phyloP scores from a whole-genome alignment of 2,329 filamentous ascomycete genomes.

The Clarireedia sp. region DNA sequence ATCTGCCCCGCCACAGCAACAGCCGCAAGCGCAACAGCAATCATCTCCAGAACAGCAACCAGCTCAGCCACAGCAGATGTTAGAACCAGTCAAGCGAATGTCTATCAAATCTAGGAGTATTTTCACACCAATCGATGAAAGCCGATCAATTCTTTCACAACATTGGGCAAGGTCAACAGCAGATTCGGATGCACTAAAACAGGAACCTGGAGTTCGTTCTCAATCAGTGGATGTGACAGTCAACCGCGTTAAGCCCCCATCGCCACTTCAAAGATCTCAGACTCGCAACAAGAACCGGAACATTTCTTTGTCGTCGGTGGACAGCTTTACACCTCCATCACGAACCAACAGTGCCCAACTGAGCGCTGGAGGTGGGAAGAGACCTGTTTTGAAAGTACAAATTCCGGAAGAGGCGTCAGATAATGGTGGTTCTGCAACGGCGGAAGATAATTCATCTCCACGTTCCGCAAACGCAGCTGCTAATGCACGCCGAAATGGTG shows the following conservation, averaged over 20 bases:
- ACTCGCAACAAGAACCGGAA: slow-evolving; percentile 39
- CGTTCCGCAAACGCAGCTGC: slow-evolving; percentile 22
- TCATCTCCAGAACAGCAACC: slow-evolving; percentile 35
- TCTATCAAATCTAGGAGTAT: slow-evolving; percentile 62
- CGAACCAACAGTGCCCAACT: slow-evolving; percentile 69
- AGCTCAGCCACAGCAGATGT: slow-evolving; percentile 42
- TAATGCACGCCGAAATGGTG: slow-evolving; percentile 22
- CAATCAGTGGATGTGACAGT: slow-evolving; percentile 59
- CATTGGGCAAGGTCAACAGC: slow-evolving; percentile 63
- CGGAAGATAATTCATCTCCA: slow-evolving; percentile 52
- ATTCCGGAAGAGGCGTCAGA: slow-evolving; percentile 90
- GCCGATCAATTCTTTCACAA: slow-evolving; percentile 77
- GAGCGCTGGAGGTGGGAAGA: slow-evolving; percentile 47
- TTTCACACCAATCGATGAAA: slow-evolving; percentile 94
- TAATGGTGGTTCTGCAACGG: slow-evolving; percentile 59
- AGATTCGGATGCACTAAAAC: slow-evolving; percentile 28
- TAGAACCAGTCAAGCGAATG: slow-evolving; percentile 42
- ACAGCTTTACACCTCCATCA: slow-evolving; percentile 63
- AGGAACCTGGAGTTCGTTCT: slow-evolving; percentile 37
- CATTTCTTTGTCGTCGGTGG: slow-evolving; percentile 42
- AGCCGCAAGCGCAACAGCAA: slow-evolving; percentile 34
- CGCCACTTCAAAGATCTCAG: slow-evolving; percentile 42
- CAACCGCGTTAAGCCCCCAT: slow-evolving; percentile 45
- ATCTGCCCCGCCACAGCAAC: slow-evolving; percentile 37
- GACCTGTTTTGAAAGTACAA: slow-evolving; percentile 83